These are phyloP conservation scores for Candida dajiaensis DNA, from an alignment of 805 yeast genomes.

Conservation along the genomic window DNA sequence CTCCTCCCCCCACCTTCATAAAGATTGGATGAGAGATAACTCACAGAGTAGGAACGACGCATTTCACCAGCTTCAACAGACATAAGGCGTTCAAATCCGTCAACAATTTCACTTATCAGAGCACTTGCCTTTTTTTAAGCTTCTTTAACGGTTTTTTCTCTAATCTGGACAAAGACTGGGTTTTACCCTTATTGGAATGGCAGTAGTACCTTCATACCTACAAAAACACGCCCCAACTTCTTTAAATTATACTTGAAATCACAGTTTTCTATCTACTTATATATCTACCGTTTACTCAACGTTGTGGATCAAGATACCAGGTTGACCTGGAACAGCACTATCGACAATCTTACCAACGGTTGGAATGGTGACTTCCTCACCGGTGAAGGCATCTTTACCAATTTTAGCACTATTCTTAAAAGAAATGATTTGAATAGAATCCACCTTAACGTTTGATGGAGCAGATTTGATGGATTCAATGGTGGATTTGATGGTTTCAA, in stretches of 20 bases:
- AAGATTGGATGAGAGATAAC: no score
- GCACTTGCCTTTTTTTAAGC: background rate
- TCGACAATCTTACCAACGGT: conserved; percentile 63
- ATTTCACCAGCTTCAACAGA: background rate
- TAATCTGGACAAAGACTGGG: no score
- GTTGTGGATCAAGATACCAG: conserved; percentile 77
- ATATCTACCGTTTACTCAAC: conserved; percentile 21
- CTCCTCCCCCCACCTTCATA: no score
- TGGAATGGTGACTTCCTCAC: conserved; percentile 61
- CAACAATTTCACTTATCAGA: no score
- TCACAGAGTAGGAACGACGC: background rate
- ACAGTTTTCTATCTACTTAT: background rate
- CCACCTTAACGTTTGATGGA: conserved; percentile 52
- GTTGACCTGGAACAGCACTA: conserved; percentile 86
- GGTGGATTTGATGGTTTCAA: conserved; percentile 53
- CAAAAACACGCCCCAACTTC: no score
- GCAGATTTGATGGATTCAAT: conserved; percentile 54
- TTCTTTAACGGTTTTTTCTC: no score
- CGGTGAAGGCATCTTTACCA: conserved; percentile 65
- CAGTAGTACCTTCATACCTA: no score
- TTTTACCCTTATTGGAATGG: no score
- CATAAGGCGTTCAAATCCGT: no score
- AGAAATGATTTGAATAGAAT: conserved; percentile 52
- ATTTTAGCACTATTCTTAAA: conserved; percentile 55
- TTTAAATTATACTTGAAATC: background rate